Evolutionary conservation across 768 basidiomycete species (phyloP).

Genomic region (Amylocystis lapponica): DNA sequence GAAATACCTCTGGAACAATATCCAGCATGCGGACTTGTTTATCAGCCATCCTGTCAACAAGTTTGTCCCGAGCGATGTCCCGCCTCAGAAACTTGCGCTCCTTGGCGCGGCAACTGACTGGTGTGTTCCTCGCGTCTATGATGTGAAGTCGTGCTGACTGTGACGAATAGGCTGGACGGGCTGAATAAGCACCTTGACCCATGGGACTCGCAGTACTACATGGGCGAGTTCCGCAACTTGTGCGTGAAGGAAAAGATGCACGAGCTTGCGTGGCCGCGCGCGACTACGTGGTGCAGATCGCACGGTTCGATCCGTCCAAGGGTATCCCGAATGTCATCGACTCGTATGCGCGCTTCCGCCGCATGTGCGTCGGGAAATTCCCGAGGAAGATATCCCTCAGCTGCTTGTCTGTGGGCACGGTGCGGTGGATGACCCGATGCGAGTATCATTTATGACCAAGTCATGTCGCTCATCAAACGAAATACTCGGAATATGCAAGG

Average conservation of each 20-base stretch:
- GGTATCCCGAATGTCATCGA: slow-evolving; percentile 84
- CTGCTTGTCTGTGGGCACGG: slow-evolving; percentile 86
- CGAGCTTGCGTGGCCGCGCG: slow-evolving; percentile 71
- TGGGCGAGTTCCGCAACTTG: slow-evolving; percentile 79
- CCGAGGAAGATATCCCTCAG: slow-evolving; percentile 58
- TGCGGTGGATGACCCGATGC: slow-evolving; percentile 95
- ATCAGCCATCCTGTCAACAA: slow-evolving; percentile 91
- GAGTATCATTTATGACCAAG: slow-evolving; percentile 83
- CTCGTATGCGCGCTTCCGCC: slow-evolving; percentile 81
- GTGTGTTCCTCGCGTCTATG: slow-evolving; percentile 36
- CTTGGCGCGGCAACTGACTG: slow-evolving; percentile 85
- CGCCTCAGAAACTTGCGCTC: slow-evolving; percentile 60
- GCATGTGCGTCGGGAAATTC: slow-evolving; percentile 45
- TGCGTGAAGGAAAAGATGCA: slow-evolving; percentile 78
- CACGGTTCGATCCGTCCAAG: slow-evolving; percentile 89
- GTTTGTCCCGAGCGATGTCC: slow-evolving; percentile 87
- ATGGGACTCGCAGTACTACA: slow-evolving; percentile 85
- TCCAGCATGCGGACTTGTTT: slow-evolving; percentile 85
- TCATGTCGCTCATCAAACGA: slow-evolving; percentile 49
- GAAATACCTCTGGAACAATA: slow-evolving; percentile 93
- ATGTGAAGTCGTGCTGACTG: slow-evolving; percentile 33
- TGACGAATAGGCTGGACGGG: slow-evolving; percentile 68
- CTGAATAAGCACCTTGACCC: slow-evolving; percentile 82
- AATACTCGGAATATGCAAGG: slow-evolving; percentile 36
- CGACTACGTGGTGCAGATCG: slow-evolving; percentile 86